Evolutionary conservation across 257 asterid species (phyloP).

Genomic region (Scutellaria baicalensis): DNA sequence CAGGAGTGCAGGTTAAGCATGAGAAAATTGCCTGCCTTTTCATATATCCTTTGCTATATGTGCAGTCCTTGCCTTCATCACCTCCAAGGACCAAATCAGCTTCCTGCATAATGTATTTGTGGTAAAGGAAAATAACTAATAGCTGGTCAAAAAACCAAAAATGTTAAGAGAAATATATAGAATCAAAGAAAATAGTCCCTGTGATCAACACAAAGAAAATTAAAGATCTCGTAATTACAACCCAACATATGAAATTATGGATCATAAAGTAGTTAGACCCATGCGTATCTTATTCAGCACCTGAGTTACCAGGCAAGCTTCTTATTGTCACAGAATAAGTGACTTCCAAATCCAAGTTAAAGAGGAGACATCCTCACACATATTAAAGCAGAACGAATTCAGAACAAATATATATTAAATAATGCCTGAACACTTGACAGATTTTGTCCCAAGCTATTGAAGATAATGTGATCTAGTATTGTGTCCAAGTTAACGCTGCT

Average conservation of each 20-base stretch:
- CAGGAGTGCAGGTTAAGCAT: conserved; percentile 77
- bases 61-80: conserved; percentile 82
- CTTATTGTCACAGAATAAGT: background rate
- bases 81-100: conserved; percentile 83
- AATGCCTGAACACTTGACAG: background rate
- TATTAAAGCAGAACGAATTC: background rate
- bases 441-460: background rate
- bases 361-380: background rate
- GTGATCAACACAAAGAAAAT: background rate
- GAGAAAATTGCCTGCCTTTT: conserved; percentile 83
- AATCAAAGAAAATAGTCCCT: background rate
- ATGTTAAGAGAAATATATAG: background rate
- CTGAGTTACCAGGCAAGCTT: background rate
- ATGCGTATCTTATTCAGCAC: background rate
- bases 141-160: background rate
- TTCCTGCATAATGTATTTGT: conserved; percentile 33
- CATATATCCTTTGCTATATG: conserved; percentile 61
- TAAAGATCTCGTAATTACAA: background rate
- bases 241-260: background rate
- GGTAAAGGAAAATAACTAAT: background rate
- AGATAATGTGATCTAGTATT: background rate
- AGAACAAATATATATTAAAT: background rate
- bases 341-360: background rate
- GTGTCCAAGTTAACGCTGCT: background rate
- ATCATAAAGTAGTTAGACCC: background rate